These are phyloP conservation scores for Hypoxylon lienhwacheense DNA, from an alignment of 495 filamentous ascomycete genomes.

Conservation along the genomic window DNA sequence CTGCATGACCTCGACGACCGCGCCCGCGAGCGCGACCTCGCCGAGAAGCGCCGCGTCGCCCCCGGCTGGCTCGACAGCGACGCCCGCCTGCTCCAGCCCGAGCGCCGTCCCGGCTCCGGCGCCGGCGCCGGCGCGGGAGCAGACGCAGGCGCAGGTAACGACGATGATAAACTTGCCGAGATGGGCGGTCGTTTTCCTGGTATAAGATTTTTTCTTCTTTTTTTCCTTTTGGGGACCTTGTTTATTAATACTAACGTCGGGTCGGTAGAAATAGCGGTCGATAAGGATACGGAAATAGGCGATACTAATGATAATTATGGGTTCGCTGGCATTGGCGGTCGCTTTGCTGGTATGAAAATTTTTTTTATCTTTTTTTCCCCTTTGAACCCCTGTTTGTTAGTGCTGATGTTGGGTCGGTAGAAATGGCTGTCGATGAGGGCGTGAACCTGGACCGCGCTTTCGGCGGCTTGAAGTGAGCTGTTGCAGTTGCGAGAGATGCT, in stretches of 20 bases:
- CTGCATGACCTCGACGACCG: slow-evolving; percentile 70
- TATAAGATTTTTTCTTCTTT: no score
- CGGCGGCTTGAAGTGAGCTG: slow-evolving; percentile 60
- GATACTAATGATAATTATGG: no score
- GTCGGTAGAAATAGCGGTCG: no score
- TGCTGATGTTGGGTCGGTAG: no score
- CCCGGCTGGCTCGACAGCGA: slow-evolving; percentile 95
- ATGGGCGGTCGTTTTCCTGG: no score
- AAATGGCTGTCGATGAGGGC: slow-evolving; percentile 61
- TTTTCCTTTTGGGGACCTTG: no score
- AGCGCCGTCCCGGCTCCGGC: slow-evolving; percentile 43
- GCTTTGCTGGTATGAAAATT: no score
- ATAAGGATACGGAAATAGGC: no score
- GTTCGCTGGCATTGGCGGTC: not conserved
- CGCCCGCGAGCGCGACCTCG: slow-evolving; percentile 75
- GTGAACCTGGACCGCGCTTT: slow-evolving; percentile 89
- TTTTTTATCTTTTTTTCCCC: no score
- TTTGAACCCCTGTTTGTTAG: no score
- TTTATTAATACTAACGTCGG: no score
- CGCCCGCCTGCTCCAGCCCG: slow-evolving; percentile 77
- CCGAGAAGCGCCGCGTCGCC: slow-evolving; percentile 87
- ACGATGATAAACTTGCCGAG: slow-evolving; percentile 34
- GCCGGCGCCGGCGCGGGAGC: slow-evolving; percentile 7
- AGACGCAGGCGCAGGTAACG: slow-evolving; percentile 13
- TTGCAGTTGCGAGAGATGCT: no score